Base-by-base conservation (phyloP, 2,329 filamentous ascomycete genomes). In the Zasmidium angulare region DNA sequence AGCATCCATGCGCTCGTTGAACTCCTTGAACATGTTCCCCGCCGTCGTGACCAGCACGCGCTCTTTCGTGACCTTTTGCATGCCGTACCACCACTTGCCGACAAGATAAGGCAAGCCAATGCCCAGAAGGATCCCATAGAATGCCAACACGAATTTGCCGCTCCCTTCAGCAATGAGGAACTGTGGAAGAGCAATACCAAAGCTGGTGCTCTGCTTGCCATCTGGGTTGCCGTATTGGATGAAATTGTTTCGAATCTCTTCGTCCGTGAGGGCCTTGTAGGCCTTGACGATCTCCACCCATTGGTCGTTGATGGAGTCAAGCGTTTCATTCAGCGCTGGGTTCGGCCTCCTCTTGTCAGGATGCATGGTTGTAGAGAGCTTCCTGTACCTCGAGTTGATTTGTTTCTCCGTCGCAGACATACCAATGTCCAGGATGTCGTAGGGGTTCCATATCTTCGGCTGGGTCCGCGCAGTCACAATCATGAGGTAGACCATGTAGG, bases 61-160 rank as follows among this genome's bases (percentile, higher is more conserved):
- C 76, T 99, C 96, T 78, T 93, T 96, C 40, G 95, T 98, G 76
- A 90, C 86, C 69, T 88, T 86, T 76, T 96, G 93, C 31, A 91
- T 96, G 61, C 96, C 95, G 74, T 99, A 99, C 95, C 95, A 99
- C 95, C 95, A 99, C 60, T 89, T 92, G 50, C 95, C 95, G 57
- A 99, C 93, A 50, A 95, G 81, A 75, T 96, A 99, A 2, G 95
- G 95, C 54, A 99, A 81, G 61, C 97, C 80, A 62, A 98, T 90
- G 56, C 93, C 95, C 53, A 99, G 86, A 43, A 98, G 83, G 31
- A 89, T 77, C 40, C 91, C 93, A 75, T 99, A 99, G 64, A 97
- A 84, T 58, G 97, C 81, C 61, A 99, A 82, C 55, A 99, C 89
- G 72, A 96, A 98, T 80, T 97, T 98, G 66, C 93, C 93, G 75